phyloP scores from a whole-genome alignment of 2,329 filamentous ascomycete genomes.

The Pseudogymnoascus sp. region DNA sequence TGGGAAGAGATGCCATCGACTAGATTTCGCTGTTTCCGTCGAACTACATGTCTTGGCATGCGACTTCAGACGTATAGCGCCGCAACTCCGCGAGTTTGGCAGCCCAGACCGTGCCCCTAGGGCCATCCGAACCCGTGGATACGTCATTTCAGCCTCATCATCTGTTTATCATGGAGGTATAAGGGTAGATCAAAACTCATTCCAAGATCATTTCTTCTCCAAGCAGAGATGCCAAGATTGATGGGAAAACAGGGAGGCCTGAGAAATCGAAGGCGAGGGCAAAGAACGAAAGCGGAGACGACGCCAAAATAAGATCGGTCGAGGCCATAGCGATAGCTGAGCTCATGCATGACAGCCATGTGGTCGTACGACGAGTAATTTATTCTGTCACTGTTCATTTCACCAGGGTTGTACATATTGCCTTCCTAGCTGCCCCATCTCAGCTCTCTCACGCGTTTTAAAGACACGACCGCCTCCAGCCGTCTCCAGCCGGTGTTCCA shows the following conservation, averaged over 20 bases:
- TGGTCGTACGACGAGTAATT: background rate
- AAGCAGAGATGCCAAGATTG: background rate
- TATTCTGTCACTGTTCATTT: background rate
- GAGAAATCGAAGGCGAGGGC: background rate
- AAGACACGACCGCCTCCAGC: background rate
- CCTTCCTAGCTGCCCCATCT: background rate
- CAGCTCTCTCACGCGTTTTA: background rate
- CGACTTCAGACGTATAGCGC: background rate
- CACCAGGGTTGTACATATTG: background rate
- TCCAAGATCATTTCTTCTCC: background rate
- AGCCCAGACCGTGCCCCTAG: background rate
- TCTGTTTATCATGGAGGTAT: background rate
- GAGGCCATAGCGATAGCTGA: background rate
- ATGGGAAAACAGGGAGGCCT: background rate
- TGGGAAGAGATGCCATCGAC: background rate
- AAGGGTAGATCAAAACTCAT: background rate
- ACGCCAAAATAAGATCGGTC: background rate
- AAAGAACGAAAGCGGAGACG: background rate
- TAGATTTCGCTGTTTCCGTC: background rate
- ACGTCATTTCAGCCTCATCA: background rate
- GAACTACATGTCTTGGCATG: background rate
- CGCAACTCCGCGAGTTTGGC: background rate
- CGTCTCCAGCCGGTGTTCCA: background rate
- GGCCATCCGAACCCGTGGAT: background rate
- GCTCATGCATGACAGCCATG: background rate